These are phyloP conservation scores for Botrytis fragariae DNA, from an alignment of 2,329 filamentous ascomycete genomes.

Conservation along the genomic window DNA sequence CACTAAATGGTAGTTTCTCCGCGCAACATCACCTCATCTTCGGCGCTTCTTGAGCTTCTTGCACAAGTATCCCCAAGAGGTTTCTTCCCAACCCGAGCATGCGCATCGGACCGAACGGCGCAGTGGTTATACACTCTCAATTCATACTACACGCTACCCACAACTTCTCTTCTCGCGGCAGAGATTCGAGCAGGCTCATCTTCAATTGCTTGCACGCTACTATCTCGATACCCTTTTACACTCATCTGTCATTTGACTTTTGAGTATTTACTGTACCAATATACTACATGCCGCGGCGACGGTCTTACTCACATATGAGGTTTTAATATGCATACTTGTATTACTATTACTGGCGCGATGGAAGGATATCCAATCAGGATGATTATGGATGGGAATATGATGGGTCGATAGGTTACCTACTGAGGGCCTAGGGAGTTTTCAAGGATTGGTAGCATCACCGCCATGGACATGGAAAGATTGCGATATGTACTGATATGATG, in stretches of 20 bases:
- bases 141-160: not conserved
- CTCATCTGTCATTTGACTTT: not conserved
- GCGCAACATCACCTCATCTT: not conserved
- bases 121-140: not conserved
- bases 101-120: not conserved
- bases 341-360: not conserved
- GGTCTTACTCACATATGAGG: not conserved
- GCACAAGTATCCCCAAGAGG: not conserved
- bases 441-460: conserved; percentile 11
- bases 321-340: not conserved
- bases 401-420: not conserved
- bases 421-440: not conserved
- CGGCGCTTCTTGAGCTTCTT: not conserved
- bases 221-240: conserved; percentile 17
- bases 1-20: not conserved
- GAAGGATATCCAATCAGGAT: conserved; percentile 1
- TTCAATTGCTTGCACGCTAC: not conserved
- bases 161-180: conserved; percentile 6
- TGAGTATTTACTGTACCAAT: not conserved
- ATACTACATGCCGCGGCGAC: conserved; percentile 3
- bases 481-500: conserved; percentile 3
- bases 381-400: conserved; percentile 7
- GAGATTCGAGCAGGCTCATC: conserved; percentile 16
- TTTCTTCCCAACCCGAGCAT: not conserved
- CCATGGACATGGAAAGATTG: conserved; percentile 13